Conservation (phyloP, 805 yeast species). For the Candida awuae region DNA sequence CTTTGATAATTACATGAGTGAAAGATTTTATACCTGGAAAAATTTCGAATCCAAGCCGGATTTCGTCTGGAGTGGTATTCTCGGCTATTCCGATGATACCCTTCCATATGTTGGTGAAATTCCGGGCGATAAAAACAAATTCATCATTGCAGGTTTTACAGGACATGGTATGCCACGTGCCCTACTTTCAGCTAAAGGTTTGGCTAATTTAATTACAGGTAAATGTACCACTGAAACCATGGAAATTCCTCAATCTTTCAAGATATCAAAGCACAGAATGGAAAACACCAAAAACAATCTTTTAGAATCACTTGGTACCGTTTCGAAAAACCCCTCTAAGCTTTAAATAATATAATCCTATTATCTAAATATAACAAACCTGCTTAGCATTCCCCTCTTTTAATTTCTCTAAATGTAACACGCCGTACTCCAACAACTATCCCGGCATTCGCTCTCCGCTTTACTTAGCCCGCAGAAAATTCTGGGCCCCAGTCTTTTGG, state of each 20-base stretch:
- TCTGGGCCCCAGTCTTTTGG: too few relatives aligned
- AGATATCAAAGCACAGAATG: slow-evolving; percentile 19
- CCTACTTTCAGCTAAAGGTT: slow-evolving; percentile 33
- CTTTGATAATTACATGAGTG: slow-evolving; percentile 27
- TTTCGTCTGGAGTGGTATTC: slow-evolving; percentile 37
- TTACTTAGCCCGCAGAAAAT: too few relatives aligned
- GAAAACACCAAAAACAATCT: too few relatives aligned
- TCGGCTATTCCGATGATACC: slow-evolving; percentile 36
- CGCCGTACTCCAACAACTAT: too few relatives aligned
- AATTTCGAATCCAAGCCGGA: slow-evolving; percentile 19
- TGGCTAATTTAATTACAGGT: slow-evolving; percentile 22
- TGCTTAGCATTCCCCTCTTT: too few relatives aligned
- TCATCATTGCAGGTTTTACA: slow-evolving; percentile 39
- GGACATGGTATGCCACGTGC: slow-evolving; percentile 49
- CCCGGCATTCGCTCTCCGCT: too few relatives aligned
- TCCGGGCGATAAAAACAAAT: slow-evolving; percentile 25
- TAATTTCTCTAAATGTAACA: too few relatives aligned
- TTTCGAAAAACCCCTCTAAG: too few relatives aligned
- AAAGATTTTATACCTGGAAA: slow-evolving; percentile 29
- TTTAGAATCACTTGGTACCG: too few relatives aligned
- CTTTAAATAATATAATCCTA: too few relatives aligned
- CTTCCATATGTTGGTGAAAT: slow-evolving; percentile 39
- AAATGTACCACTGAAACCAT: too few relatives aligned
- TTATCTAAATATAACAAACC: too few relatives aligned
- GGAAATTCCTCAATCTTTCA: slow-evolving; percentile 20